Percentiles rank a stretch among this genome's conserved stretches.
Evolutionary conservation across 352 stramenopile species (phyloP).

Genomic region (Pythium oligandrum): DNA sequence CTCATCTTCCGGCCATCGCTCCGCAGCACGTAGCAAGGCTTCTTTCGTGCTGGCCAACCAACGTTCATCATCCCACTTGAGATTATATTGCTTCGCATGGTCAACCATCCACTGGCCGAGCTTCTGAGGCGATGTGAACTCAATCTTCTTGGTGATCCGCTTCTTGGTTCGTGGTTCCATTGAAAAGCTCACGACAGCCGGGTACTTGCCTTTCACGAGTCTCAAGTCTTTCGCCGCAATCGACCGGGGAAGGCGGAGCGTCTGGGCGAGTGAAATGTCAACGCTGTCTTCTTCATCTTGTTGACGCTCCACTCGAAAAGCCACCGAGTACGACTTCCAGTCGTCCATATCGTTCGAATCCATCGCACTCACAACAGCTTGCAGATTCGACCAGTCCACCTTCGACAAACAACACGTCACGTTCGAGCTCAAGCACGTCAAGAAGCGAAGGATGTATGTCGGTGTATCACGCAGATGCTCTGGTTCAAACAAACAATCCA

Average conservation of each 20-base stretch:
- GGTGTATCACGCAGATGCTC: slow-evolving; percentile 45
- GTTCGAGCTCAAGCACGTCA: slow-evolving; percentile 42
- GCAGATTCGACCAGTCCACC: slow-evolving; percentile 25
- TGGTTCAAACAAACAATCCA: slow-evolving; percentile 36
- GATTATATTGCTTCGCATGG: slow-evolving; percentile 21
- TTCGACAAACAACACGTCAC: slow-evolving; percentile 47
- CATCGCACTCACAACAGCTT: slow-evolving; percentile 19
- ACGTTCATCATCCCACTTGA: slow-evolving; percentile 13
- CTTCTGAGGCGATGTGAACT: not conserved
- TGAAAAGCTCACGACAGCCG: not conserved
- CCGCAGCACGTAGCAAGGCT: slow-evolving; percentile 15
- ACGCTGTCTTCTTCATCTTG: slow-evolving; percentile 17
- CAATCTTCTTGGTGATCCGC: not conserved
- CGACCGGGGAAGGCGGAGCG: not conserved
- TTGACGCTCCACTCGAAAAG: slow-evolving; percentile 25
- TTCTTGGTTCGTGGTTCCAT: not conserved
- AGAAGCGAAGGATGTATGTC: slow-evolving; percentile 67
- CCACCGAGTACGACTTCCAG: slow-evolving; percentile 31
- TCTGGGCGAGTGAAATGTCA: not conserved
- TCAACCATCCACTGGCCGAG: slow-evolving; percentile 12
- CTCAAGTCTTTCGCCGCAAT: slow-evolving; percentile 2
- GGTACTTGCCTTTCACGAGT: slow-evolving; percentile 3
- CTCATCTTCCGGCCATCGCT: slow-evolving; percentile 18
- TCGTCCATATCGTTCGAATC: slow-evolving; percentile 15
- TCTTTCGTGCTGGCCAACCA: not conserved